Evolutionary conservation across 371 early-diverging fungal genomes (phyloP).

Genomic region (Basidiobolus meristosporus): DNA sequence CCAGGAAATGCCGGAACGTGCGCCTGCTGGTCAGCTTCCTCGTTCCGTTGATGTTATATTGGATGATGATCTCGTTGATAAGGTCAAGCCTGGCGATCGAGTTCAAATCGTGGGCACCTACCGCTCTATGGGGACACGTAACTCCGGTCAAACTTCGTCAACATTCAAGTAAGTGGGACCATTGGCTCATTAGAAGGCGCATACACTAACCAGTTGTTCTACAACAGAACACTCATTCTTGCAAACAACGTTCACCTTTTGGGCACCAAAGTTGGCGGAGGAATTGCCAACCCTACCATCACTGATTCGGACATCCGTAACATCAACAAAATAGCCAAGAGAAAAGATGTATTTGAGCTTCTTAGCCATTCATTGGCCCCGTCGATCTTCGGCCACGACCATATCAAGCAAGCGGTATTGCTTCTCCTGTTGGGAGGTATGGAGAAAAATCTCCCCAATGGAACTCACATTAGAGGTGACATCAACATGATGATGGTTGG

Average conservation of each 20-base stretch:
- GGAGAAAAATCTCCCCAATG: slow-evolving; percentile 87
- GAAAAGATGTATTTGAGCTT: slow-evolving; percentile 60
- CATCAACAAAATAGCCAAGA: slow-evolving; percentile 56
- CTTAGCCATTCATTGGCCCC: slow-evolving; percentile 85
- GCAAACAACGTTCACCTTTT: slow-evolving; percentile 79
- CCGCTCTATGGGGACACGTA: slow-evolving; percentile 65
- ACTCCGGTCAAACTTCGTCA: slow-evolving; percentile 54
- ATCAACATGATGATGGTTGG: slow-evolving; percentile 94
- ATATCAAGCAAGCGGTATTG: slow-evolving; percentile 92
- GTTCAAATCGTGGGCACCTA: slow-evolving; percentile 93
- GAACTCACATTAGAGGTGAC: slow-evolving; percentile 91
- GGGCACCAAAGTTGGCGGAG: slow-evolving; percentile 53
- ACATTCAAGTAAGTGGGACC: slow-evolving; percentile 46
- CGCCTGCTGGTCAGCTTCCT: slow-evolving; percentile 95
- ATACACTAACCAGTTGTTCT: background rate
- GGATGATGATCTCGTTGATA: slow-evolving; percentile 94
- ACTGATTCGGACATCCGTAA: slow-evolving; percentile 67
- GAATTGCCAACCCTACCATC: slow-evolving; percentile 30
- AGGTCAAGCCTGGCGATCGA: slow-evolving; percentile 97
- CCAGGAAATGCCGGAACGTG: slow-evolving; percentile 99
- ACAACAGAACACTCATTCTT: slow-evolving; percentile 64
- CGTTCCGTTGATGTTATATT: slow-evolving; percentile 93
- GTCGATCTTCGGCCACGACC: slow-evolving; percentile 91
- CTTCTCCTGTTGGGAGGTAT: slow-evolving; percentile 89
- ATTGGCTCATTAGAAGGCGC: background rate